Evolutionary conservation across 2,329 filamentous ascomycete genomes (phyloP).

Genomic region (Zymoseptoria crescenta): DNA sequence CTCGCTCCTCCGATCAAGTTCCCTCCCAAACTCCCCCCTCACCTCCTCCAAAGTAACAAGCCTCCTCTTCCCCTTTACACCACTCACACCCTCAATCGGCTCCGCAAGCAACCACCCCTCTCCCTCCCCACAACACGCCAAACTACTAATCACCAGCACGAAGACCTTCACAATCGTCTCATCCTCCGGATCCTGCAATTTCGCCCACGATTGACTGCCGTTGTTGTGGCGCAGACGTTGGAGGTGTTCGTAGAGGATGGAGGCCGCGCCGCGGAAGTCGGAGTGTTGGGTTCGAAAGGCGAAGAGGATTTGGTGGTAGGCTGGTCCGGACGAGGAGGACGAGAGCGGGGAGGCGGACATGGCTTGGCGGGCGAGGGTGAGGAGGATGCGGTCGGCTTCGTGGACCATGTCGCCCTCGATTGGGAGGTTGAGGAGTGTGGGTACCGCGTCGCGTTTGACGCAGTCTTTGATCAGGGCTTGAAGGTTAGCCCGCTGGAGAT

Average conservation of each 20-base stretch:
- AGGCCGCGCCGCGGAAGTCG: slow-evolving; percentile 73
- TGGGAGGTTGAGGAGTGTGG: slow-evolving; percentile 59
- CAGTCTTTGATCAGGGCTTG: slow-evolving; percentile 52
- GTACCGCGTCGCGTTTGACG: slow-evolving; percentile 24
- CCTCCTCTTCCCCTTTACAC: slow-evolving; percentile 49
- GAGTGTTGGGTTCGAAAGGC: slow-evolving; percentile 77
- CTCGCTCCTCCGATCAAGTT: slow-evolving; percentile 79
- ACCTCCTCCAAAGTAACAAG: slow-evolving; percentile 82
- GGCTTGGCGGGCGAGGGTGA: slow-evolving; percentile 61
- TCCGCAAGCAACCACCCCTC: slow-evolving; percentile 72
- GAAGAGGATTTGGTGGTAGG: slow-evolving; percentile 85
- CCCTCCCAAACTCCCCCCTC: slow-evolving; percentile 78
- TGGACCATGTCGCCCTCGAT: slow-evolving; percentile 65
- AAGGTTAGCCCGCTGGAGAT: slow-evolving; percentile 60
- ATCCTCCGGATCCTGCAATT: slow-evolving; percentile 37
- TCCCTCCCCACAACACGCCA: slow-evolving; percentile 76
- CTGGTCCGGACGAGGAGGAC: slow-evolving; percentile 36
- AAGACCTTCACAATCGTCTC: slow-evolving; percentile 63
- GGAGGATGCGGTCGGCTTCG: slow-evolving; percentile 70
- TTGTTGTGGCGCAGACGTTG: slow-evolving; percentile 37
- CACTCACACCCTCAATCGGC: slow-evolving; percentile 36
- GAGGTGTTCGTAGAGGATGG: slow-evolving; percentile 49
- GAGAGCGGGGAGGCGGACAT: slow-evolving; percentile 45
- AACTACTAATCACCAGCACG: slow-evolving; percentile 83
- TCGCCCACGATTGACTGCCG: slow-evolving; percentile 1